Conservation (phyloP, 164 flowering plant genomes). For the Brasenia schreberi region DNA sequence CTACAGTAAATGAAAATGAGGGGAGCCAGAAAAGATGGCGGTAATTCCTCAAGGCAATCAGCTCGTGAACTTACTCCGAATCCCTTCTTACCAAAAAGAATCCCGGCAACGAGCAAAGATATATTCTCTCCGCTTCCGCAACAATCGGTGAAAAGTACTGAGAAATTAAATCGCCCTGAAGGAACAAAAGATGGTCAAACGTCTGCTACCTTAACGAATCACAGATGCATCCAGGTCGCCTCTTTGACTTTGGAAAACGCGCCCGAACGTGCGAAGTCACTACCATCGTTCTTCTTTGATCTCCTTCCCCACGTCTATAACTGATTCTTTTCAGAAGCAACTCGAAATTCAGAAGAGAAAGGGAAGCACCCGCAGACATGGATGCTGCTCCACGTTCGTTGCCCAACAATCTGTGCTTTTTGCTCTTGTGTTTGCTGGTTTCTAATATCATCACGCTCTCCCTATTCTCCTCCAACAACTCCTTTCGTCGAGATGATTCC, state of each 20-base stretch:
- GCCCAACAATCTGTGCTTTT: constrained; percentile 18
- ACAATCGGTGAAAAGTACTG: too few relatives aligned
- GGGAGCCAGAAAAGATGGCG: too few relatives aligned
- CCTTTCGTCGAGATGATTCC: constrained; percentile 6
- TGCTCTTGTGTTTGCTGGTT: constrained; percentile 22
- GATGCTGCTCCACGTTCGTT: constrained; percentile 6
- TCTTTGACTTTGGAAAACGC: not conserved
- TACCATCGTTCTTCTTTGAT: not conserved
- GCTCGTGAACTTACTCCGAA: too few relatives aligned
- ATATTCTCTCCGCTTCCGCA: too few relatives aligned
- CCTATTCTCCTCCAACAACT: constrained; percentile 13
- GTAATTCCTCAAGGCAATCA: too few relatives aligned
- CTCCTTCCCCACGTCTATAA: not conserved
- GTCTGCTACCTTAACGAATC: not conserved
- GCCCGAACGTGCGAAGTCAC: not conserved
- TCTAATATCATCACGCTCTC: constrained; percentile 36
- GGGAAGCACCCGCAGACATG: not conserved
- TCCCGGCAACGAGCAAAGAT: too few relatives aligned
- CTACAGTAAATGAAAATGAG: too few relatives aligned
- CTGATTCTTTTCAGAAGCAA: not conserved
- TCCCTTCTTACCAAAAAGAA: too few relatives aligned
- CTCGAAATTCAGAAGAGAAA: not conserved
- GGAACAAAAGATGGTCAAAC: not conserved
- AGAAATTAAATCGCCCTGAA: too few relatives aligned
- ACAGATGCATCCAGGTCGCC: too few relatives aligned